Conservation (phyloP, 169 alveolate species). For the Plasmodium knowlesi region DNA sequence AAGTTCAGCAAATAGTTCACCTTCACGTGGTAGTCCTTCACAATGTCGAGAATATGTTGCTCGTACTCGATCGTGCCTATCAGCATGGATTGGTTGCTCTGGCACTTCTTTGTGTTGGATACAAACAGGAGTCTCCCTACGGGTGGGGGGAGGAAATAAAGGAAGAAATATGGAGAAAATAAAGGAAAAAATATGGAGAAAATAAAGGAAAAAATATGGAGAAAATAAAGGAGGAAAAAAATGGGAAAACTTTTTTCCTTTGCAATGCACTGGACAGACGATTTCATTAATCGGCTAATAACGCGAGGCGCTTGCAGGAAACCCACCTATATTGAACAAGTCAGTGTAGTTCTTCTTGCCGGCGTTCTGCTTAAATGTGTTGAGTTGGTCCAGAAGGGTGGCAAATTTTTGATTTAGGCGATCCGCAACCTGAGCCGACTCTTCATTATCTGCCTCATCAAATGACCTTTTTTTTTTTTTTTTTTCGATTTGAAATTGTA, state of each 20-base stretch:
- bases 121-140: slow-evolving; percentile 54
- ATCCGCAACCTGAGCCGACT: neutral
- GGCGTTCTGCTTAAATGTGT: neutral
- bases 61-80: slow-evolving; percentile 70
- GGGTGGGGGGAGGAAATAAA: neutral
- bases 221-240: neutral
- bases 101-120: slow-evolving; percentile 53
- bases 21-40: slow-evolving; percentile 63
- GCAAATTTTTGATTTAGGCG: slow-evolving; percentile 13
- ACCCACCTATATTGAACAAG: slow-evolving; percentile 37
- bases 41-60: slow-evolving; percentile 62
- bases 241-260: neutral
- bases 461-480: slow-evolving; percentile 22
- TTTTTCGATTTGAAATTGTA: slow-evolving; percentile 32
- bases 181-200: neutral
- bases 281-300: neutral
- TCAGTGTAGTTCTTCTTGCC: slow-evolving; percentile 47
- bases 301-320: neutral
- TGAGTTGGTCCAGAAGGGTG: slow-evolving; percentile 10
- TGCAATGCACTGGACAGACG: neutral
- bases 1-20: slow-evolving; percentile 59
- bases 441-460: slow-evolving; percentile 3
- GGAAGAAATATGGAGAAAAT: too few species aligned
- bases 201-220: neutral
- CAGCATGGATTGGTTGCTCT: slow-evolving; percentile 52